A percentile compares a stretch with the other conserved stretches of the same genome.
Evolutionary conservation across 305 asterid genomes (phyloP).

Genomic region (Fraxinus paxiana): DNA sequence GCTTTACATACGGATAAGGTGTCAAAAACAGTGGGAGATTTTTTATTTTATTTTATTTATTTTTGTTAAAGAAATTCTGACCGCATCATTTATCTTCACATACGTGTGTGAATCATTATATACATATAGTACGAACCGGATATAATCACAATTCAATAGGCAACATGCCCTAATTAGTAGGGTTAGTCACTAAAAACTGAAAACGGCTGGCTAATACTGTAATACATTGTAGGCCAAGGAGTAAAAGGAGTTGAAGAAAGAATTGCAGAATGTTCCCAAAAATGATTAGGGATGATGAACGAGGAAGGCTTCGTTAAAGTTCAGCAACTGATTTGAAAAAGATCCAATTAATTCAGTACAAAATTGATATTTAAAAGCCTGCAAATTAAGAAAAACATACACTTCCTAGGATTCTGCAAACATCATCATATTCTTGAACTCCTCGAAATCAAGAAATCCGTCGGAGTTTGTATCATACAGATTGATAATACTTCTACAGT

Average conservation of each 20-base stretch:
- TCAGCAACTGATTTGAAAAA: background rate
- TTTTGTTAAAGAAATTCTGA: background rate
- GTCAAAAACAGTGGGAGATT: no score
- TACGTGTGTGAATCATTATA: background rate
- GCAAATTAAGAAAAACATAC: background rate
- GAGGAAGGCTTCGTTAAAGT: background rate
- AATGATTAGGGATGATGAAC: background rate
- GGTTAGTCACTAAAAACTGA: background rate
- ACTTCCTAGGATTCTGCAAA: background rate
- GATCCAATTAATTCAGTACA: background rate
- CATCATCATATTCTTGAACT: conserved; percentile 46
- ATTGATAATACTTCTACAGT: conserved; percentile 21
- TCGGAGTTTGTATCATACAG: conserved; percentile 33
- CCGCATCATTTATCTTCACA: background rate
- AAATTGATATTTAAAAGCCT: background rate
- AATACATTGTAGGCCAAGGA: background rate
- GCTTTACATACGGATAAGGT: background rate
- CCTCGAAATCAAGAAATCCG: conserved; percentile 39
- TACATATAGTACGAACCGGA: background rate
- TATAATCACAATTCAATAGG: background rate
- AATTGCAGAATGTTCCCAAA: background rate
- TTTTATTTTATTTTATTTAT: no score
- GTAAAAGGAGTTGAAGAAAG: background rate
- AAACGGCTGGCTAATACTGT: background rate
- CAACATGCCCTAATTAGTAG: background rate